Evolutionary conservation across 306 rosid genomes (phyloP).

Genomic region (Vigna reflexopilosa): DNA sequence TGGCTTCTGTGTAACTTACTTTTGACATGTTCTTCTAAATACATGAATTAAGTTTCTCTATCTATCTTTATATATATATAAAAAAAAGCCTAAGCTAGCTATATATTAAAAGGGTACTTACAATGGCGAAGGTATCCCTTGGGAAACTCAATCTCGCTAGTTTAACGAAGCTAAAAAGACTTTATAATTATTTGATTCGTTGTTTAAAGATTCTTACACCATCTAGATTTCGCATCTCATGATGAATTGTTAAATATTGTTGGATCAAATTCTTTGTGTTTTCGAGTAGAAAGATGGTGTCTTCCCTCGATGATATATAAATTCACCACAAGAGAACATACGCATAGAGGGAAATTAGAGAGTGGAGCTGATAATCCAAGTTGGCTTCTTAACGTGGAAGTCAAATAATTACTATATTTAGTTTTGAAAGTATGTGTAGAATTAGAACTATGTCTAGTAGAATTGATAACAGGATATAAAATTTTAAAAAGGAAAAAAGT

Average conservation of each 20-base stretch:
- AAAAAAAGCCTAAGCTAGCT: neutral
- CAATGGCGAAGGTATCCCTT: neutral
- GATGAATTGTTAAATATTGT: no score
- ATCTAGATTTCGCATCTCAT: no score
- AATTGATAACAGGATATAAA: neutral
- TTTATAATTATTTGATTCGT: no score
- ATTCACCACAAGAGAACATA: neutral
- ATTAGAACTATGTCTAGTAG: neutral
- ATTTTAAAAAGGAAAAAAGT: no score
- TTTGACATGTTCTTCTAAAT: neutral
- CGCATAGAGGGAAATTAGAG: neutral
- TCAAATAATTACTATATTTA: neutral
- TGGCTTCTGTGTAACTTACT: neutral
- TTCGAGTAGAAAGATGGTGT: neutral
- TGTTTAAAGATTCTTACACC: no score
- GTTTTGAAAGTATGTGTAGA: neutral
- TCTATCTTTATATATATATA: neutral
- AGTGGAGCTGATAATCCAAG: slow-evolving; percentile 25
- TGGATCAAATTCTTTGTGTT: no score
- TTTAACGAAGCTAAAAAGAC: neutral
- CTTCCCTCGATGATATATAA: neutral
- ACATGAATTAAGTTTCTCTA: neutral
- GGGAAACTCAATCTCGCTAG: neutral
- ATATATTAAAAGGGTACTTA: neutral
- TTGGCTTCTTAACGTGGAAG: slow-evolving; percentile 7